Percentiles rank a stretch among this genome's conserved stretches.
Conservation (phyloP, 345 rosid species). For the Brassica carinata region DNA sequence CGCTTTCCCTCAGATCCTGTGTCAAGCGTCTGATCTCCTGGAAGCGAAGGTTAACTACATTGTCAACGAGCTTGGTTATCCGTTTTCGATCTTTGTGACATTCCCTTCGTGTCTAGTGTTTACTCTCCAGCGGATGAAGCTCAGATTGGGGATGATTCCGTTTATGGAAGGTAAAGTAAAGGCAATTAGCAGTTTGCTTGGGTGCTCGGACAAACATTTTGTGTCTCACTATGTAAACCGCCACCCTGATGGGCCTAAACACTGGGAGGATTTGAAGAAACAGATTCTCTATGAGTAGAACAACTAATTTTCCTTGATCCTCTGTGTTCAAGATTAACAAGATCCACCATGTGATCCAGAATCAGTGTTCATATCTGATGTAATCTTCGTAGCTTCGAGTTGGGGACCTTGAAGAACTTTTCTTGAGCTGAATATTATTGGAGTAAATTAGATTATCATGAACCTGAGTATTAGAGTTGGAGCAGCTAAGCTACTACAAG, state of each 20-base stretch:
- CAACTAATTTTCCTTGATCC: background rate
- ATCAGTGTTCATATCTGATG: background rate
- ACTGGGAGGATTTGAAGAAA: constrained; percentile 64
- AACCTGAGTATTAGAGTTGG: background rate
- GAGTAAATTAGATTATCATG: background rate
- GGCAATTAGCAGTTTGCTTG: constrained; percentile 51
- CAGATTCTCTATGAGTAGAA: constrained; percentile 13
- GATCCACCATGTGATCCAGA: background rate
- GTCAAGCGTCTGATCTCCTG: constrained; percentile 49
- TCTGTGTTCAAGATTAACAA: background rate
- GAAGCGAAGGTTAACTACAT: constrained; percentile 57
- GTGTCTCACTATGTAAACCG: constrained; percentile 45
- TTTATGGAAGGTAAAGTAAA: constrained; percentile 58
- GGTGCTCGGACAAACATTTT: constrained; percentile 45
- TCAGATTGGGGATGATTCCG: constrained; percentile 58
- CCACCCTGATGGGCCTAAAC: constrained; percentile 58
- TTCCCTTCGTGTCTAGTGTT: constrained; percentile 60
- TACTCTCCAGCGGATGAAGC: constrained; percentile 50
- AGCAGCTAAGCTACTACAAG: background rate
- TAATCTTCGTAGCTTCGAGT: background rate
- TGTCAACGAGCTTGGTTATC: constrained; percentile 55
- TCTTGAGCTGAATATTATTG: background rate
- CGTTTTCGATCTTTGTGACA: constrained; percentile 45
- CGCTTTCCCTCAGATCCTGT: constrained; percentile 58
- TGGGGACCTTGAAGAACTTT: background rate